phyloP scores from a whole-genome alignment of 768 basidiomycete genomes.

The Lentinula detonsa region DNA sequence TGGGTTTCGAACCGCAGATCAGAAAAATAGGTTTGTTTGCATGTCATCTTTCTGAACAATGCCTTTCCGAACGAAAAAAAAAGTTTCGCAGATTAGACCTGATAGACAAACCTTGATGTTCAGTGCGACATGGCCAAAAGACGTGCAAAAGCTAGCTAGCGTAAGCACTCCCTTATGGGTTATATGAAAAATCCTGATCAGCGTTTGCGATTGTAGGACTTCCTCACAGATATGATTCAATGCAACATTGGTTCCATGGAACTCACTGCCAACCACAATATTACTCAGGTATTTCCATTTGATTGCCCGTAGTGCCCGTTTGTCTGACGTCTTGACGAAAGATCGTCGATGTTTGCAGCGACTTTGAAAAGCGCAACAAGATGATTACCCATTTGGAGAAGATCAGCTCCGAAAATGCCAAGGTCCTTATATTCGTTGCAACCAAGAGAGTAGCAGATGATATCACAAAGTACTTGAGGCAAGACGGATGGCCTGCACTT shows the following conservation, averaged over 20 bases:
- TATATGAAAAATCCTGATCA: background rate
- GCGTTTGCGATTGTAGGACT: conserved; percentile 54
- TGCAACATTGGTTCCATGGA: conserved; percentile 99
- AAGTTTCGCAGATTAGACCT: conserved; percentile 94
- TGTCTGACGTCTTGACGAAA: background rate
- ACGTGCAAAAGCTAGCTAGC: conserved; percentile 96
- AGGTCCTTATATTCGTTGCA: conserved; percentile 97
- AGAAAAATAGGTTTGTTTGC: conserved; percentile 79
- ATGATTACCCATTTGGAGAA: conserved; percentile 96
- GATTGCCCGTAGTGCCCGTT: background rate
- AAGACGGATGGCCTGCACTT: conserved; percentile 99
- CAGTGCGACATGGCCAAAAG: conserved; percentile 99
- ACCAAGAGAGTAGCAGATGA: conserved; percentile 98
- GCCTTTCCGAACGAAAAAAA: conserved; percentile 79
- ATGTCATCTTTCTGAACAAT: conserved; percentile 97
- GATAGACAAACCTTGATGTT: conserved; percentile 99
- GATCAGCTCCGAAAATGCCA: conserved; percentile 95
- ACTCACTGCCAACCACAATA: conserved; percentile 97
- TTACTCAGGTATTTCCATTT: conserved; percentile 50
- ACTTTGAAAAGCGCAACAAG: conserved; percentile 95
- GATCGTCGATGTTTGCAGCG: conserved; percentile 92
- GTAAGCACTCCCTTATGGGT: conserved; percentile 32
- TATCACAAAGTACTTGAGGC: conserved; percentile 93
- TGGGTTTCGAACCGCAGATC: conserved; percentile 99
- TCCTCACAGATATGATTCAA: conserved; percentile 94